Percentiles rank a stretch among this genome's conserved stretches.
These are phyloP conservation scores for Vitellaria paradoxa DNA, from an alignment of 179 eudicot genomes.

Conservation along the genomic window DNA sequence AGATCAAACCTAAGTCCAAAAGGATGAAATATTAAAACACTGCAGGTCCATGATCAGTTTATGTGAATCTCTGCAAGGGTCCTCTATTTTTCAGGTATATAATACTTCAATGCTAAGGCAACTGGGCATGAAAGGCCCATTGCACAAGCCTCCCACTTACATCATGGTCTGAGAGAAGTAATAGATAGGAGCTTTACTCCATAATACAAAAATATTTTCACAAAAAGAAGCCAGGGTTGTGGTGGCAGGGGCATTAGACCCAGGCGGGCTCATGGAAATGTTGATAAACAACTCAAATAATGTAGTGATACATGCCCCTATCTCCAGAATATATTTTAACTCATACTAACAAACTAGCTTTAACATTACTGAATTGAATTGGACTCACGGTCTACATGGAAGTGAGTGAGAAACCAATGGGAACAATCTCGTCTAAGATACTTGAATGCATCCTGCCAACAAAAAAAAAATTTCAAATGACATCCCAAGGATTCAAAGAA, in stretches of 20 bases:
- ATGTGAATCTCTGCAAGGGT: too few relatives aligned
- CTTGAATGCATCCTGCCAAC: conserved; percentile 84
- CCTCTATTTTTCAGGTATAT: too few relatives aligned
- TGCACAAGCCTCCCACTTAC: too few relatives aligned
- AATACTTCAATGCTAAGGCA: too few relatives aligned
- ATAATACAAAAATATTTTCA: too few relatives aligned
- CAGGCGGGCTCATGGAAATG: background rate
- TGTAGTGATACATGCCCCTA: background rate
- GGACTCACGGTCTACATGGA: conserved; percentile 90
- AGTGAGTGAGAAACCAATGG: conserved; percentile 94
- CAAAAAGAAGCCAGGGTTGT: too few relatives aligned
- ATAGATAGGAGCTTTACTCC: too few relatives aligned
- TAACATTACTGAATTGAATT: conserved; percentile 1
- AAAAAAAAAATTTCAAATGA: conserved; percentile 1
- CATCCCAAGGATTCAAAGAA: background rate
- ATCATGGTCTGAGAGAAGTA: too few relatives aligned
- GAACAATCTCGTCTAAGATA: conserved; percentile 81
- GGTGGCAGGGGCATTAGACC: background rate
- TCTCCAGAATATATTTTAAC: background rate
- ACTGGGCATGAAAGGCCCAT: too few relatives aligned
- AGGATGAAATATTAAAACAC: background rate
- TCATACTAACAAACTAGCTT: background rate
- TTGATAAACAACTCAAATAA: background rate
- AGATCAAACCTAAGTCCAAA: background rate
- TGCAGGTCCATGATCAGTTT: background rate